phyloP scores from a whole-genome alignment of 805 yeast species.

The Pichia manshurica region DNA sequence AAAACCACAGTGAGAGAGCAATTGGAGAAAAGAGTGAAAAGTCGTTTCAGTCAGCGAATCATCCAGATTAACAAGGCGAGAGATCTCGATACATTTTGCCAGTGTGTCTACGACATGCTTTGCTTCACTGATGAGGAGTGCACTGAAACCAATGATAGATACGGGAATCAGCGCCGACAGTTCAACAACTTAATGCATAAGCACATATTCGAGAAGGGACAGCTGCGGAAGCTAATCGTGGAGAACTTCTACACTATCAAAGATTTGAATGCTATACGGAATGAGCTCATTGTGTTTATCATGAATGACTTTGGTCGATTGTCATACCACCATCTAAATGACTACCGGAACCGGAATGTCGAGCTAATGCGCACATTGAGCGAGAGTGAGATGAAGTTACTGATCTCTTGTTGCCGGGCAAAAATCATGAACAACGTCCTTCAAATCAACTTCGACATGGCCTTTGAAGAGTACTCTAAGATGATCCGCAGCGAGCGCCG shows the following conservation, averaged over 20 bases:
- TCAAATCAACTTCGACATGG: constrained; percentile 69
- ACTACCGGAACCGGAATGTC: constrained; percentile 15
- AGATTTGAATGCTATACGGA: constrained; percentile 48
- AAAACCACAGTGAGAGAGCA: constrained; percentile 71
- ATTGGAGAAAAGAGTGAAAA: constrained; percentile 85
- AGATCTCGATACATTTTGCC: constrained; percentile 45
- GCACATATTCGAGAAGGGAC: constrained; percentile 24
- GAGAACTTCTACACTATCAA: constrained; percentile 53
- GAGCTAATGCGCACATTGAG: constrained; percentile 41
- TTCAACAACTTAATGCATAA: constrained; percentile 34
- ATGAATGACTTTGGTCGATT: constrained; percentile 8
- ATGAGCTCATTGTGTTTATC: constrained; percentile 39
- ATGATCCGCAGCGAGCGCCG: constrained; percentile 43
- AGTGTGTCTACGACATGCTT: constrained; percentile 32
- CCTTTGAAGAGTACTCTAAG: constrained; percentile 66
- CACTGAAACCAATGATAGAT: background rate
- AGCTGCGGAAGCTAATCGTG: constrained; percentile 34
- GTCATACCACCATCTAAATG: constrained; percentile 6
- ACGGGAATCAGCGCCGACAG: background rate
- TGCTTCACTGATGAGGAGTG: constrained; percentile 19
- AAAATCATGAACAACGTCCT: constrained; percentile 51
- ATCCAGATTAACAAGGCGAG: constrained; percentile 51
- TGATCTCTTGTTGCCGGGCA: constrained; percentile 73
- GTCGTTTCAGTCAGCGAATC: constrained; percentile 79
- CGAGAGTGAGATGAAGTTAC: constrained; percentile 62